Conservation (phyloP, 108 stramenopile species). For the Fistulifera pelliculosa region DNA sequence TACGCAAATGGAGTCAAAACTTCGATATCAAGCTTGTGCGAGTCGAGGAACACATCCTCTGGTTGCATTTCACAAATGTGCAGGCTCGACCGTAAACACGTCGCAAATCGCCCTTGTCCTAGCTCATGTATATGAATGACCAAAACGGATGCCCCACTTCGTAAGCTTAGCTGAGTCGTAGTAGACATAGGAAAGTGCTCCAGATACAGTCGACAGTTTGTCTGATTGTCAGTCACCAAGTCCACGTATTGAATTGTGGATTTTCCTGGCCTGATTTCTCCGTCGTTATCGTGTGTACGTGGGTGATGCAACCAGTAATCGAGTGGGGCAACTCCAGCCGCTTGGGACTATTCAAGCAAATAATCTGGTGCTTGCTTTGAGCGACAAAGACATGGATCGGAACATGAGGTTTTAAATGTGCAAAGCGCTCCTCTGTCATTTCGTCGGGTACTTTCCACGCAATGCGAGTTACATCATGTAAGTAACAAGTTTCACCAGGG, state of each 20-base stretch:
- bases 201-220: slow-evolving; percentile 5
- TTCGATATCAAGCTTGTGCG: neutral
- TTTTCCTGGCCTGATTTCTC: neutral
- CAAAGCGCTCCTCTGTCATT: slow-evolving; percentile 16
- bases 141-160: slow-evolving; percentile 41
- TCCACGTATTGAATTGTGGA: neutral
- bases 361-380: slow-evolving; percentile 4
- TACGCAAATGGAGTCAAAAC: neutral
- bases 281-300: neutral
- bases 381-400: slow-evolving; percentile 63
- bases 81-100: slow-evolving; percentile 65
- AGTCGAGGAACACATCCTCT: neutral
- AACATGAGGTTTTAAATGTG: slow-evolving; percentile 25
- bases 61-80: slow-evolving; percentile 14
- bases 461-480: slow-evolving; percentile 35
- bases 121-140: slow-evolving; percentile 62
- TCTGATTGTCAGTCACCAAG: neutral
- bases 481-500: slow-evolving; percentile 42
- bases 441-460: slow-evolving; percentile 53
- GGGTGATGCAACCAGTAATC: neutral
- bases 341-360: neutral
- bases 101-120: slow-evolving; percentile 22
- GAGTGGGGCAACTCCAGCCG: neutral
- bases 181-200: slow-evolving; percentile 49
- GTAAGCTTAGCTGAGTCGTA: slow-evolving; percentile 33